Evolutionary conservation across 352 stramenopile species (phyloP), one percentile per base, ranked within the genome.

Genomic region (Phytopythium boreale): DNA sequence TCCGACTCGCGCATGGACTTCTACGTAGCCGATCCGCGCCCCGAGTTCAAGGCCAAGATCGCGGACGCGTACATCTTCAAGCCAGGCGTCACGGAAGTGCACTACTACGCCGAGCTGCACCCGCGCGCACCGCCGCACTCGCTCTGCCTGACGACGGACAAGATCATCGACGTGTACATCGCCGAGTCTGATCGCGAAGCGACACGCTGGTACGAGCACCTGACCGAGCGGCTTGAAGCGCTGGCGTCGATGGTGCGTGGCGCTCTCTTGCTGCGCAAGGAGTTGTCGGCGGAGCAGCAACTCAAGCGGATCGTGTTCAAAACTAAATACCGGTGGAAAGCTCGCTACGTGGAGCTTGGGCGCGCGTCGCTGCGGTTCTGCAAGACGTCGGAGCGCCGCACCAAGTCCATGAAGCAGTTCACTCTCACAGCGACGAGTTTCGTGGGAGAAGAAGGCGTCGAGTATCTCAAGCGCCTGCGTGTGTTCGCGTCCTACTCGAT

Each of bases 1-100:
- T 88, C 82, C 5, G 80, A 90, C 50, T 80, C 85, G n/a, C 81
- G 83, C 4, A 80, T 92, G 59, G 85, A 91, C 63, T 91, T 87
- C 61, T 93, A 92, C 59, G 52, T 69, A 4, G 68, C 57, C 12
- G 85, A 93, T 43, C 81, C 83, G 19, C 83, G 83, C 1, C 83
- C 82, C 9, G 68, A 71, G 22, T 93, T 93, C 52, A 64, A 83
- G 2, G 68, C 79, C 29, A 70, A 75, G 29, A 91, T 93, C 49
- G 60, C 70, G 1, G 69, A 81, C 26, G 70, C 74, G 5, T 91
- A 88, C 52, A 75, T 77, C 12, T 87, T 93, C 52, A 67, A 75
- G 3, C 52, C 67, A 1, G 53, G 66, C 2, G 51, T 63, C 22
- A 89, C 80, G 17, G 73, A 79, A 31, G 71, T 85, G 10, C 63